Evolutionary conservation across 108 stramenopile genomes (phyloP).

Genomic region (Ochromonas danica): DNA sequence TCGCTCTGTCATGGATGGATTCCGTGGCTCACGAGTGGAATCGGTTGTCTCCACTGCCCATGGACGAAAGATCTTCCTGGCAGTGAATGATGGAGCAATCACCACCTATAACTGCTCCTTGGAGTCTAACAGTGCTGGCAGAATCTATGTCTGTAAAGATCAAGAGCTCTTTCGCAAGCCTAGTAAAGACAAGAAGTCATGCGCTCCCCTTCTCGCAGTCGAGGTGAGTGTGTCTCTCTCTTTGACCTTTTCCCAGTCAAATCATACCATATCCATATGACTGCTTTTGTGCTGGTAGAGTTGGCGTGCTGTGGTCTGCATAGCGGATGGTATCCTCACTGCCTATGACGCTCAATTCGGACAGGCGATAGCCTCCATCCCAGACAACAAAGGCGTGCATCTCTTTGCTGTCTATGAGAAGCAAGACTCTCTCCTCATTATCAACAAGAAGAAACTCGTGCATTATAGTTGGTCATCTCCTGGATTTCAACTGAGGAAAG

Average conservation of each 20-base stretch:
- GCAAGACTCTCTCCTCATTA: not conserved
- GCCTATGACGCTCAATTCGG: constrained; percentile 16
- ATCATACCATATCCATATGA: not conserved
- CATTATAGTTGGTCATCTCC: constrained; percentile 1
- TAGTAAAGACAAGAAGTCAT: constrained; percentile 7
- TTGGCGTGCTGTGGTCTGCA: constrained; percentile 8
- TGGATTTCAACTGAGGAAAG: not conserved
- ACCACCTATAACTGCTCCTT: not conserved
- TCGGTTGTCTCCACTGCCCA: not conserved
- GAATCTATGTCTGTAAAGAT: not conserved
- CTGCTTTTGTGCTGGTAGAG: not conserved
- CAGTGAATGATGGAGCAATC: not conserved
- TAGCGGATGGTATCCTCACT: not conserved
- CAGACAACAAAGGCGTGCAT: constrained; percentile 3
- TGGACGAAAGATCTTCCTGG: not conserved
- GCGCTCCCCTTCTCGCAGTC: not conserved
- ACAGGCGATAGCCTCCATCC: not conserved
- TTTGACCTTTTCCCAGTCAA: not conserved
- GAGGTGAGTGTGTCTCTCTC: constrained; percentile 22
- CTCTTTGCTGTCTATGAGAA: constrained; percentile 13
- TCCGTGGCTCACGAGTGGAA: not conserved
- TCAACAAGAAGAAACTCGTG: constrained; percentile 19
- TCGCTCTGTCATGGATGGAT: not conserved
- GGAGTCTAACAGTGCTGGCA: not conserved
- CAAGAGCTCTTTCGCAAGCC: not conserved